These are phyloP conservation scores for Cadophora sp. DNA, from an alignment of 2,329 filamentous ascomycete species.

Conservation along the genomic window DNA sequence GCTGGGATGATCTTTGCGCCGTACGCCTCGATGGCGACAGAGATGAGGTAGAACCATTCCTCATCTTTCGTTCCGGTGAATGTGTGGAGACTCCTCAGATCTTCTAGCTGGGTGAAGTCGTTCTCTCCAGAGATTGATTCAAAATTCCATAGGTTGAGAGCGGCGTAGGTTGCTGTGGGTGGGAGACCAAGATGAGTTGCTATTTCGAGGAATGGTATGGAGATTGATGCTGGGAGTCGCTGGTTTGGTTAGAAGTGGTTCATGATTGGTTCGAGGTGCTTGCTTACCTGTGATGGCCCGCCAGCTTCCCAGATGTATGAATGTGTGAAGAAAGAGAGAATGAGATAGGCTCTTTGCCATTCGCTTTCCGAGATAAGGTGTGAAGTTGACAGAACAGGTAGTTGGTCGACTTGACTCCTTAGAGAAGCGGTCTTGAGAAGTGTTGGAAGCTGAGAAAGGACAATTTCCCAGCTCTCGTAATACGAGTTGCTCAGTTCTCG, in stretches of 20 bases:
- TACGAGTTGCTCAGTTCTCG: constrained; percentile 70
- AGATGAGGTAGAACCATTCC: constrained; percentile 93
- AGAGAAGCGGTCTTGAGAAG: constrained; percentile 71
- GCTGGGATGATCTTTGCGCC: constrained; percentile 77
- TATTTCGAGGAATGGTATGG: constrained; percentile 76
- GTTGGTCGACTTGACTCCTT: constrained; percentile 64
- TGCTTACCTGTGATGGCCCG: constrained; percentile 71
- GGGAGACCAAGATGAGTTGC: constrained; percentile 80
- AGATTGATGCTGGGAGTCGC: constrained; percentile 76
- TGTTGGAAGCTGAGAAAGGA: constrained; percentile 71
- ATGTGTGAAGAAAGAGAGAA: constrained; percentile 82
- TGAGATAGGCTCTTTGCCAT: constrained; percentile 82
- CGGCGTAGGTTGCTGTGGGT: constrained; percentile 89
- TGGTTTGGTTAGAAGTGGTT: constrained; percentile 44
- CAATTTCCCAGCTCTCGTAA: constrained; percentile 80
- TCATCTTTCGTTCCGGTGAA: constrained; percentile 91
- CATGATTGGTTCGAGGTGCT: constrained; percentile 31
- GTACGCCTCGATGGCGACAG: constrained; percentile 86
- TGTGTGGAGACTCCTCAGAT: constrained; percentile 75
- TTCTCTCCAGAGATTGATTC: constrained; percentile 63
- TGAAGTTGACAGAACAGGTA: constrained; percentile 75
- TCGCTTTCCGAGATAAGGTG: constrained; percentile 69
- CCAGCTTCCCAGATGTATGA: constrained; percentile 90
- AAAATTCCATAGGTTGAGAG: constrained; percentile 90
- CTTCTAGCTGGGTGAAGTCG: constrained; percentile 55